Evolutionary conservation across 2,329 filamentous ascomycete species (phyloP).

Genomic region (Talaromyces sp.): DNA sequence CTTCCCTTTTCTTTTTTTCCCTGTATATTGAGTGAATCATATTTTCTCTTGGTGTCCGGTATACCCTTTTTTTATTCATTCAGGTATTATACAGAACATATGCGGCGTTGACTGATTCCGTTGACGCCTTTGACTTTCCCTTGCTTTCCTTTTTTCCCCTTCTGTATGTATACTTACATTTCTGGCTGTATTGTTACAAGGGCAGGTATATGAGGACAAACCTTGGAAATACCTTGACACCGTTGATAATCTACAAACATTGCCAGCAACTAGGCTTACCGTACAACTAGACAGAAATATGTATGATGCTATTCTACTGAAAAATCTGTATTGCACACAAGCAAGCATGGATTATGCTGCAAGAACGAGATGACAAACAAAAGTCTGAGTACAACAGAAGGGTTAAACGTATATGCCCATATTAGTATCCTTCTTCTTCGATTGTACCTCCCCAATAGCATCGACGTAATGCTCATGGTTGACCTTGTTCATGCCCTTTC

Average conservation of each 20-base stretch:
- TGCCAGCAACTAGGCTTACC: background rate
- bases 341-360: background rate
- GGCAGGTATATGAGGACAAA: too few relatives aligned
- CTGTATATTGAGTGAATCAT: background rate
- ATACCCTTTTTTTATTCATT: background rate
- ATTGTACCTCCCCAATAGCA: slow-evolving; percentile 86
- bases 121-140: too few relatives aligned
- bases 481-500: slow-evolving; percentile 93
- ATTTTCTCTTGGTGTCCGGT: background rate
- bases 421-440: slow-evolving; percentile 79
- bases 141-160: too few relatives aligned
- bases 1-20: background rate
- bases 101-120: too few relatives aligned
- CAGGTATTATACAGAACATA: too few relatives aligned
- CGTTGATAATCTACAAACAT: too few relatives aligned
- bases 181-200: too few relatives aligned
- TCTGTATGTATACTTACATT: too few relatives aligned
- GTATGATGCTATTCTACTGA: too few relatives aligned
- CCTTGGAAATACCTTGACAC: too few relatives aligned
- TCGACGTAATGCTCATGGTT: slow-evolving; percentile 98
- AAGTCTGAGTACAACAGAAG: background rate
- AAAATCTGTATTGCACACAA: too few relatives aligned
- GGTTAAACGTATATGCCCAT: slow-evolving; percentile 42
- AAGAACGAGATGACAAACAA: background rate
- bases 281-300: too few relatives aligned